Evolutionary conservation across 495 filamentous ascomycete genomes (phyloP).

Genomic region (Penicillium antarcticum): DNA sequence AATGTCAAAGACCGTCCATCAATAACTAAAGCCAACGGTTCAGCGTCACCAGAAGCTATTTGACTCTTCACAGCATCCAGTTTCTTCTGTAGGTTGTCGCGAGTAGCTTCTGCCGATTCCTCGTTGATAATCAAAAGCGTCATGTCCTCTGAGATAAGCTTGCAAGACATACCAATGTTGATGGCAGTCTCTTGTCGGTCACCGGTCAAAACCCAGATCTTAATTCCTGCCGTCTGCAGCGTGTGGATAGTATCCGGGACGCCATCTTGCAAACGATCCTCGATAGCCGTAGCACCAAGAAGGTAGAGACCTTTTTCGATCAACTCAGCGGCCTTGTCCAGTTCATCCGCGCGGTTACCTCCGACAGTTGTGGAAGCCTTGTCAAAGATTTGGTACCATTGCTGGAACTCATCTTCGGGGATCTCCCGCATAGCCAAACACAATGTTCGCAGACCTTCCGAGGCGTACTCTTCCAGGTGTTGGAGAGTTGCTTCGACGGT

Average conservation of each 20-base stretch:
- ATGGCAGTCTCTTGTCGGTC: conserved; percentile 99
- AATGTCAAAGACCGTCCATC: conserved; percentile 94
- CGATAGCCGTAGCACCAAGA: conserved; percentile 94
- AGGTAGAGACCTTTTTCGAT: conserved; percentile 91
- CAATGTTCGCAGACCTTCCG: conserved; percentile 90
- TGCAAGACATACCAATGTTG: conserved; percentile 99
- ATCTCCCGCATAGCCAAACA: conserved; percentile 95
- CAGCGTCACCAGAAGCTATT: conserved; percentile 70
- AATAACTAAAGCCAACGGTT: conserved; percentile 90
- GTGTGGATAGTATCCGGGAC: conserved; percentile 99
- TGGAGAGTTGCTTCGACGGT: conserved; percentile 83
- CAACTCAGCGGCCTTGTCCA: conserved; percentile 95
- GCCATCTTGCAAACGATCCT: conserved; percentile 95
- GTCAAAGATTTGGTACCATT: conserved; percentile 86
- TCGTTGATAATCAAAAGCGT: conserved; percentile 96
- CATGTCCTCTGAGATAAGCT: conserved; percentile 98
- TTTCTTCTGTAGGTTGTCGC: conserved; percentile 88
- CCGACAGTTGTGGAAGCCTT: conserved; percentile 87
- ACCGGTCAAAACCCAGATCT: conserved; percentile 97
- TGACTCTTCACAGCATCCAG: conserved; percentile 81
- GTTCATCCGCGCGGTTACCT: conserved; percentile 87
- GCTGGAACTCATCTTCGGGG: conserved; percentile 82
- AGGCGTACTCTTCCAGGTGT: conserved; percentile 96
- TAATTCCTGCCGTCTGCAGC: conserved; percentile 94
- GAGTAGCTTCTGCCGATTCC: conserved; percentile 68